Evolutionary conservation across 2,329 filamentous ascomycete genomes (phyloP).

Genomic region (Apiospora rasikravindrae): DNA sequence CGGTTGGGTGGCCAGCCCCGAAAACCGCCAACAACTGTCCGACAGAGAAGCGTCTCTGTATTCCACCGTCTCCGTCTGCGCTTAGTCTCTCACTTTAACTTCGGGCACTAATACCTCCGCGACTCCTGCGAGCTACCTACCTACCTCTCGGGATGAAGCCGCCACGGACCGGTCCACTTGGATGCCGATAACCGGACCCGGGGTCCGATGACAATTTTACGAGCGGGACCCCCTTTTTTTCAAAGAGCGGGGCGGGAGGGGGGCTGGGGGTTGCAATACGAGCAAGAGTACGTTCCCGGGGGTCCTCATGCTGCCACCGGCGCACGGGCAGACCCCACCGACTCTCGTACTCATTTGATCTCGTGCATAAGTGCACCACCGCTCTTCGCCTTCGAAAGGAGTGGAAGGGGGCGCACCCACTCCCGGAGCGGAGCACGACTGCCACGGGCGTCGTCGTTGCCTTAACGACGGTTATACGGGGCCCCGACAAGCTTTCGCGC

Average conservation of each 20-base stretch:
- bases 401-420: too few species aligned
- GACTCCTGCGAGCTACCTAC: too few species aligned
- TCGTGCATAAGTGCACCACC: too few species aligned
- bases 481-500: too few species aligned
- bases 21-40: too few species aligned
- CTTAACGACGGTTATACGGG: too few species aligned
- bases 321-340: not conserved
- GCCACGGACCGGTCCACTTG: not conserved
- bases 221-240: not conserved
- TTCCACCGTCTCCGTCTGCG: too few species aligned
- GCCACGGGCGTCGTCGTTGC: too few species aligned
- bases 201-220: not conserved
- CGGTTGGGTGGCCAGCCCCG: too few species aligned
- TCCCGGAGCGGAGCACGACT: not conserved
- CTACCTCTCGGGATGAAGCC: not conserved
- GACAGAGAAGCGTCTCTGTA: too few species aligned
- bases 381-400: not conserved
- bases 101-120: too few species aligned
- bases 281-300: not conserved
- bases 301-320: not conserved
- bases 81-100: too few species aligned
- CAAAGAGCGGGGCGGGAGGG: not conserved
- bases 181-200: not conserved
- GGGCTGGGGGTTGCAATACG: not conserved
- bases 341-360: not conserved